phyloP scores from a whole-genome alignment of 106 monocot species.

The Posidonia australis region DNA sequence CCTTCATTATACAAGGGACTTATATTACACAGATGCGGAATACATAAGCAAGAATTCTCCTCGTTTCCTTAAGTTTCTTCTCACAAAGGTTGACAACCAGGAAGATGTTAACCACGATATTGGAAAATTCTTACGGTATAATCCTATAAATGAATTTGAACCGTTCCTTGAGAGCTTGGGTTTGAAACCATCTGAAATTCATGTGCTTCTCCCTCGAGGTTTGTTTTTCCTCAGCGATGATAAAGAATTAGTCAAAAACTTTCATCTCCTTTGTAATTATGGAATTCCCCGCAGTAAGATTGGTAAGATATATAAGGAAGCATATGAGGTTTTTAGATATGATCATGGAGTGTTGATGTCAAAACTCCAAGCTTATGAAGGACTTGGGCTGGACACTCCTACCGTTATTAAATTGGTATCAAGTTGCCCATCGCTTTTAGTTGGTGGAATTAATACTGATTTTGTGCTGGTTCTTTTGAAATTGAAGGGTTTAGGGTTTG shows the following conservation, averaged over 20 bases:
- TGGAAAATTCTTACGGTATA: conserved; percentile 43
- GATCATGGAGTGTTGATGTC: conserved; percentile 25
- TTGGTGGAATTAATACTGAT: conserved; percentile 36
- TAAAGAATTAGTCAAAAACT: conserved; percentile 39
- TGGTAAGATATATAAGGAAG: conserved; percentile 73
- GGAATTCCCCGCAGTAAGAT: conserved; percentile 61
- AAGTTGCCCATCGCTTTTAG: conserved; percentile 58
- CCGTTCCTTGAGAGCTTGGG: conserved; percentile 89
- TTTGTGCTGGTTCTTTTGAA: conserved; percentile 44
- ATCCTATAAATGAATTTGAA: conserved; percentile 85
- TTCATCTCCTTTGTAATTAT: conserved; percentile 54
- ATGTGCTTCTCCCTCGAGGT: conserved; percentile 36
- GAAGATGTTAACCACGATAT: conserved; percentile 28
- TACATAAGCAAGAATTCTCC: conserved; percentile 78
- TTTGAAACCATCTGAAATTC: conserved; percentile 39
- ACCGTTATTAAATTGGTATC: conserved; percentile 63
- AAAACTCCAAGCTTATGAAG: conserved; percentile 46
- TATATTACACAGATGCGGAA: conserved; percentile 58
- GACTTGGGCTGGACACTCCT: conserved; percentile 38
- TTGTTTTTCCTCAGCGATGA: conserved; percentile 64
- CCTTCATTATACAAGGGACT: conserved; percentile 45
- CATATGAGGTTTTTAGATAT: conserved; percentile 44
- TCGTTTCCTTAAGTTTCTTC: conserved; percentile 39
- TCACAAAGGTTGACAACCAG: conserved; percentile 30
- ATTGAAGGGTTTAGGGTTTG: conserved; percentile 37